phyloP scores from a whole-genome alignment of 345 rosid species.

The Populus nigra region DNA sequence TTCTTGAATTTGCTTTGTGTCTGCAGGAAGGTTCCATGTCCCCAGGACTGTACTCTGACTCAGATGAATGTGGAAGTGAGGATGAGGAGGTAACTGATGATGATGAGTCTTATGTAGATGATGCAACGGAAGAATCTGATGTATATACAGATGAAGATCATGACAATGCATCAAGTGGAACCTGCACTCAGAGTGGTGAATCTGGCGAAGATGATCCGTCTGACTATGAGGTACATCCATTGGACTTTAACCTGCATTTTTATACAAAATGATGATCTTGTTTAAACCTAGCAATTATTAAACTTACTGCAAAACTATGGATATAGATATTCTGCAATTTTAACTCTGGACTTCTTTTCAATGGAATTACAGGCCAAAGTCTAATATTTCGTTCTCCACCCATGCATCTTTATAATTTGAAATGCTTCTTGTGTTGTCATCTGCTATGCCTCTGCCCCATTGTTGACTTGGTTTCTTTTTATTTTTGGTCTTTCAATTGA shows the following conservation, averaged over 20 bases:
- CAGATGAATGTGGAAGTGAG: constrained; percentile 78
- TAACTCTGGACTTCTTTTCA: neutral
- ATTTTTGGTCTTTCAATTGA: neutral
- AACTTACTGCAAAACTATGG: neutral
- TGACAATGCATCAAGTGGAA: constrained; percentile 48
- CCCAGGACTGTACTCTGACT: constrained; percentile 75
- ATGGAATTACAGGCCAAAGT: neutral
- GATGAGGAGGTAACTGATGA: constrained; percentile 82
- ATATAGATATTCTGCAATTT: neutral
- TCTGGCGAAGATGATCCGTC: constrained; percentile 39
- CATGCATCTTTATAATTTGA: neutral
- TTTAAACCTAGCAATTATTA: neutral
- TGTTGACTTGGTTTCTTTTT: neutral
- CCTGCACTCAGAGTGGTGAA: constrained; percentile 42
- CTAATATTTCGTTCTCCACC: neutral
- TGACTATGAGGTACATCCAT: constrained; percentile 46
- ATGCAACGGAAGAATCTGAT: constrained; percentile 49
- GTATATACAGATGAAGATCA: constrained; percentile 52
- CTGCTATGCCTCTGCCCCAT: neutral
- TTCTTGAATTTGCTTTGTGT: constrained; percentile 24
- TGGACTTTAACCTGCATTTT: constrained; percentile 7
- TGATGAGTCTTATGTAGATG: constrained; percentile 64
- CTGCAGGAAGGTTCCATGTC: constrained; percentile 77
- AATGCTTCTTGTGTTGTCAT: neutral
- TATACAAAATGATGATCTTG: neutral